Base-by-base conservation (phyloP, 345 rosid genomes). In the Chamaenerion angustifolium region DNA sequence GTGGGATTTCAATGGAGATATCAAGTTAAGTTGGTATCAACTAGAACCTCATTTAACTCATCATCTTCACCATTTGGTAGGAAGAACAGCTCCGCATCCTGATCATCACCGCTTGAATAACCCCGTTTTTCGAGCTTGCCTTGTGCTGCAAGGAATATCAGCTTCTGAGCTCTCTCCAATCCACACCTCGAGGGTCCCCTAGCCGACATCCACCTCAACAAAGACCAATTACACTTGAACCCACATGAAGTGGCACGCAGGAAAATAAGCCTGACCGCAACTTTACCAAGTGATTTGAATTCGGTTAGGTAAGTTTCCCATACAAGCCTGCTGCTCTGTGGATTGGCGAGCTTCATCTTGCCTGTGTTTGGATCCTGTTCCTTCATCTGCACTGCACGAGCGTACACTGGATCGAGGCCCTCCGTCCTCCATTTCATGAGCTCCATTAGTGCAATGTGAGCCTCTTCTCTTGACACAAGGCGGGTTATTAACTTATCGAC, bases 351-450 rank as follows among this genome's bases (percentile, higher is more conserved):
- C 73, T 75, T 85, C 96, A 93, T 77, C 66, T 88, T 93, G 37
- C 99, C 99, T 0, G 94, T 68, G 48, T 79, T 40, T 12, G 95
- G 95, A 48, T 93, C 96, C 43, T 80, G 73, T 59, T 93, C 99
- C 61, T 74, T 93, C 96, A 93, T 93, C 54, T 93, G 99, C 27
- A 93, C 99, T 13, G 99, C 99, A 42, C 70, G 69, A 14, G 99
- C 99, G 45, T 93, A 88, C 43, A 81, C 92, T 0, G 97, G 88
- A 64, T 93, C 95, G 35, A 93, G 95, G 21, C 99, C 97, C 70
- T 81, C 85, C 8, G 95, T 79, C 73, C 99, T 74, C 99, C 99
- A 93, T 62, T 93, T 93, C 99, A 93, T 88, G 49, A 93, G 84
- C 53, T 93, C 99, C 99, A 93, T 93, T 27, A 93, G 61, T 1